Percentiles rank a stretch among this genome's conserved stretches.
phyloP scores from a whole-genome alignment of 139 green algal genomes.

The Chlorella sp. region DNA sequence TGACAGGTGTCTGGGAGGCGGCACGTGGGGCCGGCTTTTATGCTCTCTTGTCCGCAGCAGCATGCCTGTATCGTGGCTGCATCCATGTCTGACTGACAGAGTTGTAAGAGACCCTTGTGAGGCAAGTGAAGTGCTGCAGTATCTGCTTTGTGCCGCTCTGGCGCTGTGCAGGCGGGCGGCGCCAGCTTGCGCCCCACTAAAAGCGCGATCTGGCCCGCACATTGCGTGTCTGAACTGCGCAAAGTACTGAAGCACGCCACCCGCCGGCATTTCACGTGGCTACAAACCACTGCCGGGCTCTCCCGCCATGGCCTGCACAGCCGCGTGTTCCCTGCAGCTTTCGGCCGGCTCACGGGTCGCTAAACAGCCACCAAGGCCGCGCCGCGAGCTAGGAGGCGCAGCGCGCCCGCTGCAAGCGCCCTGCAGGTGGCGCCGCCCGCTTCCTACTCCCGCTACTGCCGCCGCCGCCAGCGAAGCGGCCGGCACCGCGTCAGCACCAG shows the following conservation, averaged over 20 bases:
- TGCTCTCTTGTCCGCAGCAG: no score
- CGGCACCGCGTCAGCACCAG: not conserved
- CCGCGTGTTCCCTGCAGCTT: not conserved
- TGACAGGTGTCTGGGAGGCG: not conserved
- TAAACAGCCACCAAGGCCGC: no score
- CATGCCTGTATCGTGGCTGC: no score
- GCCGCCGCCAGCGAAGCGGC: not conserved
- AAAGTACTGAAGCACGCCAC: no score
- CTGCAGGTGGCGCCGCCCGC: not conserved
- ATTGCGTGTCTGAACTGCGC: no score
- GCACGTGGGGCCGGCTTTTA: not conserved
- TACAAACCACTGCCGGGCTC: not conserved
- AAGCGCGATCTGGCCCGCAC: no score
- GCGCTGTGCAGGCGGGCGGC: no score
- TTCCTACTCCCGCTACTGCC: not conserved
- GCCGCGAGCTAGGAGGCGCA: not conserved
- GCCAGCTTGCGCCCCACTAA: no score
- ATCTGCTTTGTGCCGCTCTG: no score
- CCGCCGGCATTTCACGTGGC: not conserved
- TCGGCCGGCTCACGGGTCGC: not conserved
- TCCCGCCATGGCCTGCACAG: not conserved
- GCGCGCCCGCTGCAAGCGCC: not conserved
- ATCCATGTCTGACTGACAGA: no score
- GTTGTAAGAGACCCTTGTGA: no score
- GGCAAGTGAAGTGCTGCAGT: no score